phyloP scores from a whole-genome alignment of 345 rosid genomes.

The Camelina laxa region DNA sequence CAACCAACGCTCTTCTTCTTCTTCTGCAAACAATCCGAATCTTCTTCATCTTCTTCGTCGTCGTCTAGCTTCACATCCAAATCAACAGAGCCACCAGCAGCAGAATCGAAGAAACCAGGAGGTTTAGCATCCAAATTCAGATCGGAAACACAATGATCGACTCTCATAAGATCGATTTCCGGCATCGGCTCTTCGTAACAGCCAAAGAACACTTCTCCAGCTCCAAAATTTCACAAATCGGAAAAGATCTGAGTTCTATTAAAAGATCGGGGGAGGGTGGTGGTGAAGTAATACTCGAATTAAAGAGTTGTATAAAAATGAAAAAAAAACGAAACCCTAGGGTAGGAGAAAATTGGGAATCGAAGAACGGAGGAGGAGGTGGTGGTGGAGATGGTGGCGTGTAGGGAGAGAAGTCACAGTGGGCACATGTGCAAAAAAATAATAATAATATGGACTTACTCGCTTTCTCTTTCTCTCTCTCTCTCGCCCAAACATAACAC shows the following conservation, averaged over 20 bases:
- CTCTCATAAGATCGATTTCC: constrained; percentile 50
- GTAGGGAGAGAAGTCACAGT: constrained; percentile 44
- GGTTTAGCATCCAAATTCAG: constrained; percentile 44
- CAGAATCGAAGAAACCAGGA: constrained; percentile 29
- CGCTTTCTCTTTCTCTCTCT: no score
- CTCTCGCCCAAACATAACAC: neutral
- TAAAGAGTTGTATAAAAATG: no score
- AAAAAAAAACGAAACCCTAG: constrained; percentile 30
- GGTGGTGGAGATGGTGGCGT: constrained; percentile 44
- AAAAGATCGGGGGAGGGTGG: neutral
- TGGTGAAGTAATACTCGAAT: neutral
- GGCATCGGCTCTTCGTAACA: constrained; percentile 36
- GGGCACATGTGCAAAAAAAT: constrained; percentile 43
- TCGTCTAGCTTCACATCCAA: constrained; percentile 21
- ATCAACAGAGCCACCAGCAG: constrained; percentile 30
- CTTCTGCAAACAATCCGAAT: constrained; percentile 36
- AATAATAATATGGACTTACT: constrained; percentile 29
- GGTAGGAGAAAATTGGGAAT: constrained; percentile 21
- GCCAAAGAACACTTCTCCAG: neutral
- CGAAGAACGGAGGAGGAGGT: constrained; percentile 27
- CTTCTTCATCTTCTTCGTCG: constrained; percentile 24
- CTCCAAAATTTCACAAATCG: neutral
- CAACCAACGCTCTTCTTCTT: constrained; percentile 35
- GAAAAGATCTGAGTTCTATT: neutral
- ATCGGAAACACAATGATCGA: constrained; percentile 56